phyloP scores from a whole-genome alignment of 805 yeast species.

The Blastobotrys peoriensis region DNA sequence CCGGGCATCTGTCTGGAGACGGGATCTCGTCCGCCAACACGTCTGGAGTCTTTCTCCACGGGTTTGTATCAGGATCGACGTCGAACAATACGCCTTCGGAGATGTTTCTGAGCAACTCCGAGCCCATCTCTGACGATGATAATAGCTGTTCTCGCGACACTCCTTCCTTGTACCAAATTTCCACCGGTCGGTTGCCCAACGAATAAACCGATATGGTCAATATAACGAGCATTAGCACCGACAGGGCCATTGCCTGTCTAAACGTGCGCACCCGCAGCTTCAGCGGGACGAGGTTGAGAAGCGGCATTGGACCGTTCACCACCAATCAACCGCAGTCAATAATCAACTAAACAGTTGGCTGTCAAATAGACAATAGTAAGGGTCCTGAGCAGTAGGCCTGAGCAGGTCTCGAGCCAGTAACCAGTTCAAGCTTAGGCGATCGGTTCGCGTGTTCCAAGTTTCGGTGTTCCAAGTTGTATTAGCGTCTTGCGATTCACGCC shows the following conservation, averaged over 20 bases:
- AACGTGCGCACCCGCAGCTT: not conserved
- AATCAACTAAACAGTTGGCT: too few species aligned
- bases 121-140: not conserved
- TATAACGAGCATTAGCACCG: not conserved
- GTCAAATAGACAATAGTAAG: too few species aligned
- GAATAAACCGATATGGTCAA: not conserved
- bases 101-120: not conserved
- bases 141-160: not conserved
- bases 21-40: not conserved
- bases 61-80: not conserved
- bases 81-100: not conserved
- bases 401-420: too few species aligned
- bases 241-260: not conserved
- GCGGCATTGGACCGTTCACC: too few species aligned
- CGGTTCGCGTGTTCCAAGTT: too few species aligned
- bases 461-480: too few species aligned
- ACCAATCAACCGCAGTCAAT: too few species aligned
- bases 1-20: slow-evolving; percentile 2
- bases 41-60: slow-evolving; percentile 13
- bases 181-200: not conserved
- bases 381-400: too few species aligned
- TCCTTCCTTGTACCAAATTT: not conserved
- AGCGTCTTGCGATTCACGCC: too few species aligned
- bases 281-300: too few species aligned
- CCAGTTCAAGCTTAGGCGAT: too few species aligned